Evolutionary conservation across 2,329 filamentous ascomycete species (phyloP).

Genomic region (Pseudogymnoascus sp.): DNA sequence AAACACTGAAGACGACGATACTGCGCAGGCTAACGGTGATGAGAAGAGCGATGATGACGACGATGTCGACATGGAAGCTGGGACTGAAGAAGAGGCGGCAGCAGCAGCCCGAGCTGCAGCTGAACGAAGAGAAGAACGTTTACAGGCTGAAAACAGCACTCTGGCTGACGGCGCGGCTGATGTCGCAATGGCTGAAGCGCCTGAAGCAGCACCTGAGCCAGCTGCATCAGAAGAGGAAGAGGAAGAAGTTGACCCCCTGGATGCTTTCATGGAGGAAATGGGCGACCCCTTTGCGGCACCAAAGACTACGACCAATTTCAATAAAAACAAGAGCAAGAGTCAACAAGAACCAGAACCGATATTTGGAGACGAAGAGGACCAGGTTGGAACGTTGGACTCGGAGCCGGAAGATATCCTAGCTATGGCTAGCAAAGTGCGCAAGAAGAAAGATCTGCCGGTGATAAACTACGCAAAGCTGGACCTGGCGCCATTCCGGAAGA

Average conservation of each 20-base stretch:
- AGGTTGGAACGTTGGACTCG: slow-evolving; percentile 54
- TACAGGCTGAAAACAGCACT: slow-evolving; percentile 36
- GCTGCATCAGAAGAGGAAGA: slow-evolving; percentile 45
- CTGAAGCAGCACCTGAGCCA: slow-evolving; percentile 19
- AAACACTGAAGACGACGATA: slow-evolving; percentile 48
- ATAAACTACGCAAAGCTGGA: slow-evolving; percentile 83
- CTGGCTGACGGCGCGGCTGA: slow-evolving; percentile 22
- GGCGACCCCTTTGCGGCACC: slow-evolving; percentile 42
- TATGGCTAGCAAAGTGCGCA: slow-evolving; percentile 54
- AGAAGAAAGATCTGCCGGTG: slow-evolving; percentile 91
- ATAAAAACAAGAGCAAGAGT: slow-evolving; percentile 33
- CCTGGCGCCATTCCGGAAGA: slow-evolving; percentile 80
- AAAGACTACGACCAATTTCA: slow-evolving; percentile 26
- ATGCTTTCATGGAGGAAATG: slow-evolving; percentile 83
- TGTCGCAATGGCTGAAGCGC: slow-evolving; percentile 29
- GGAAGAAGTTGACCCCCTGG: slow-evolving; percentile 77
- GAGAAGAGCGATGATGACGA: slow-evolving; percentile 58
- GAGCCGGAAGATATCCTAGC: slow-evolving; percentile 58
- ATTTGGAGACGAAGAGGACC: slow-evolving; percentile 76
- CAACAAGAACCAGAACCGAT: slow-evolving; percentile 71
- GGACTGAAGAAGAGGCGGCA: slow-evolving; percentile 79
- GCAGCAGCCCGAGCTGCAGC: slow-evolving; percentile 79
- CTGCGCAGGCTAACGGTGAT: slow-evolving; percentile 49
- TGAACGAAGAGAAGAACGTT: slow-evolving; percentile 69
- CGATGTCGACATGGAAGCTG: slow-evolving; percentile 66